These are phyloP conservation scores for Casuarina glauca DNA, from an alignment of 306 rosid species.

Conservation along the genomic window DNA sequence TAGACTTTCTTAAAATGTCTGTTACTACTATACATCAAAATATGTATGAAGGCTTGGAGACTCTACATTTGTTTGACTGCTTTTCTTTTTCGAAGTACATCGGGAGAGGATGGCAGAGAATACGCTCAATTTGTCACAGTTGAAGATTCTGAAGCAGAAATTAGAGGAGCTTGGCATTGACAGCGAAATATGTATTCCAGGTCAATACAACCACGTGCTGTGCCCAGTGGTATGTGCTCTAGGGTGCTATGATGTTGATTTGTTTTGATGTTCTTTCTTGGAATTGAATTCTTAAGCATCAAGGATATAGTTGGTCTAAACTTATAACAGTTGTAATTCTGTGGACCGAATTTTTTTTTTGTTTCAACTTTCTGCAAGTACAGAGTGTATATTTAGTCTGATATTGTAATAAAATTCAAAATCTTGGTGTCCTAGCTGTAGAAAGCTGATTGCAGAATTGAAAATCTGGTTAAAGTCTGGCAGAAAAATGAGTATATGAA, in stretches of 20 bases:
- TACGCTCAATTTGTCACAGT: constrained; percentile 2
- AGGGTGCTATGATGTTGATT: not conserved
- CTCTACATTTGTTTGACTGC: not conserved
- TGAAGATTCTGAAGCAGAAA: constrained; percentile 42
- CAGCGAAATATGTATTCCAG: constrained; percentile 38
- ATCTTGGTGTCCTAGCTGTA: not conserved
- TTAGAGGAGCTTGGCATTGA: constrained; percentile 62
- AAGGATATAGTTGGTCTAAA: not conserved
- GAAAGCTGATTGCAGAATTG: not conserved
- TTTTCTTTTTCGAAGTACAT: constrained; percentile 30
- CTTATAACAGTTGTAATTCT: not conserved
- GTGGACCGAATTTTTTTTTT: not conserved
- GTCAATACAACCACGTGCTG: constrained; percentile 57
- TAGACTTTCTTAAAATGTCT: too few relatives aligned
- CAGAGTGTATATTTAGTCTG: not conserved
- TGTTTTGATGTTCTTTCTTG: not conserved
- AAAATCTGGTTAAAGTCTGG: not conserved
- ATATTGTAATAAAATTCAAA: not conserved
- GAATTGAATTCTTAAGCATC: not conserved
- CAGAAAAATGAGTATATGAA: not conserved
- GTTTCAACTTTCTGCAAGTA: not conserved
- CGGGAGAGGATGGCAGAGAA: constrained; percentile 41
- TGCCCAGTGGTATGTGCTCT: constrained; percentile 62
- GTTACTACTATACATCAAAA: too few relatives aligned
- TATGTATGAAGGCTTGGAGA: not conserved